Base-by-base conservation (phyloP, 164 flowering plant species). In the Chimonanthus praecox region DNA sequence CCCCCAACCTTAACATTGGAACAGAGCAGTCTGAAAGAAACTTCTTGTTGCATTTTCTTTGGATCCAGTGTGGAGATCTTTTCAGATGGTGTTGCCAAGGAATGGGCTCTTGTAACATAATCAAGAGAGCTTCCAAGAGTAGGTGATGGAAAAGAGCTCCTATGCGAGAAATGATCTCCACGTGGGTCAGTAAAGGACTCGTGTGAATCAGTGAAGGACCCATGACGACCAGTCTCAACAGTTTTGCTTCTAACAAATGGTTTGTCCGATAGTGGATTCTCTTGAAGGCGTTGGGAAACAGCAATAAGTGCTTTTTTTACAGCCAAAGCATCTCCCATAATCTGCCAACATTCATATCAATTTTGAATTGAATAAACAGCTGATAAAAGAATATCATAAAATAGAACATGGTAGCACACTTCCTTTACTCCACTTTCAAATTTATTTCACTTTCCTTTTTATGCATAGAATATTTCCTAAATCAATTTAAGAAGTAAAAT, bases 241-340 rank as follows among this genome's bases (percentile, higher is more conserved):
- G 80, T 73, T 77, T 76, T 84, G 79, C 78, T 77, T 71, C 75
- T 80, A 51, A 33, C 74, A n/a, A 60, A 87, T 69, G 79, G 67
- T 76, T 74, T 86, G 47, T 87, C 85, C 67, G 47, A 67, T n/a
- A 78, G 75, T 21, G 81, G 72, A 78, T 76, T 78, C 18, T 86
- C 90, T 83, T 90, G 97, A 75, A 94, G 89, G 73, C 89, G 71
- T n/a, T 78, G 72, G 20, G 94, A 84, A 67, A 92, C 88, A 64
- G 87, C 81, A 68, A 90, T 47, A 69, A 95, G 87, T 46, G 92
- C 99, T 78, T 85, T 92, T 82, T 89, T 90, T 54, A 90, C 92
- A 64, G 88, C 85, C 70, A 78, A 73, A 73, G 83, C 76, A 76
- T 81, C 85, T 58, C 98, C 98, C 77, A 84, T 84, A 75, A 94